Evolutionary conservation across 225 moss, liverwort and hornwort species (phyloP).

Genomic region (Bryoerythrophyllum caledonicum): DNA sequence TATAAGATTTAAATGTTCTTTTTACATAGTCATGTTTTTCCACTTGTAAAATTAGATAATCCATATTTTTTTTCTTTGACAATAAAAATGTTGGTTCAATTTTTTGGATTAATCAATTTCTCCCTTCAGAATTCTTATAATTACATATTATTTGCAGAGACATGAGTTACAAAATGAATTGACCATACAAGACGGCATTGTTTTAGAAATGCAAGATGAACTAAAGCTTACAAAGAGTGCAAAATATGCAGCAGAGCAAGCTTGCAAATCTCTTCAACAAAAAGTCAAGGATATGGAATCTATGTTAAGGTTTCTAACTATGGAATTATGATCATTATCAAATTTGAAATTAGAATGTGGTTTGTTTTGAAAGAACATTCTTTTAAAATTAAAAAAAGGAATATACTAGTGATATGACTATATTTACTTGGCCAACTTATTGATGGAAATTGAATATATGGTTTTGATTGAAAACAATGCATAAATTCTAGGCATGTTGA

Average conservation of each 20-base stretch:
- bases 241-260: conserved; percentile 63
- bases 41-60: too few species aligned
- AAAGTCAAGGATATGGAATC: conserved; percentile 64
- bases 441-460: not conserved
- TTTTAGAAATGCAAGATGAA: conserved; percentile 62
- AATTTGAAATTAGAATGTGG: not conserved
- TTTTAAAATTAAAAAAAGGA: not conserved
- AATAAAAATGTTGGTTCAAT: not conserved
- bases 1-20: not conserved
- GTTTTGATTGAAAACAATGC: not conserved
- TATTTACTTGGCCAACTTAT: not conserved
- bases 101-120: not conserved
- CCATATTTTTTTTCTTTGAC: not conserved
- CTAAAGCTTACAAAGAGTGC: conserved; percentile 53
- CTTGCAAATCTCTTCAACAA: conserved; percentile 59
- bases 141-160: conserved; percentile 38
- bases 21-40: not conserved
- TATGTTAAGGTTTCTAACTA: conserved; percentile 61
- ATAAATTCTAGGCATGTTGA: conserved; percentile 67
- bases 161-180: conserved; percentile 42
- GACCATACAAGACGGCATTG: conserved; percentile 42
- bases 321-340: not conserved
- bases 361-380: too few species aligned
- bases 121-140: not conserved
- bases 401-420: too few species aligned